A percentile compares a stretch with the other conserved stretches of the same genome.
These are phyloP conservation scores for Mortierella sp. DNA, from an alignment of 371 early-diverging fungal species.

Conservation along the genomic window DNA sequence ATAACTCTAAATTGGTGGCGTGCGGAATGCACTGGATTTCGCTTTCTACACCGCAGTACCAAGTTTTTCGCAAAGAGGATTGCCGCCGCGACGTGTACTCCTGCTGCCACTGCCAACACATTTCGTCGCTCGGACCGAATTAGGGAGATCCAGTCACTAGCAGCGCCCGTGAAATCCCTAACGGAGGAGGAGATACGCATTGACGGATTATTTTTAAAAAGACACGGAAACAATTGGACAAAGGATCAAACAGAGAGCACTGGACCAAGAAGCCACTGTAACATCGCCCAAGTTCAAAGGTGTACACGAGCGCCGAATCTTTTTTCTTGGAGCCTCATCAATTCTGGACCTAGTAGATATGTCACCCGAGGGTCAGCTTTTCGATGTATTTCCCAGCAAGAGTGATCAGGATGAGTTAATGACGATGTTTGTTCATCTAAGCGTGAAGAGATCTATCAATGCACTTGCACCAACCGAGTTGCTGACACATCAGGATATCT, in stretches of 20 bases:
- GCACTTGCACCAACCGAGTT: slow-evolving; percentile 7
- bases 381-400: slow-evolving; percentile 7
- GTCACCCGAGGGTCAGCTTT: slow-evolving; percentile 8
- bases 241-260: slow-evolving; percentile 7
- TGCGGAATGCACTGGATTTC: too few relatives aligned
- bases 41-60: too few relatives aligned
- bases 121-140: slow-evolving; percentile 8
- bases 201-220: slow-evolving; percentile 12
- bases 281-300: slow-evolving; percentile 9
- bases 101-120: slow-evolving; percentile 7
- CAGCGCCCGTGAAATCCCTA: slow-evolving; percentile 6
- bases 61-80: slow-evolving; percentile 7
- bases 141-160: not conserved
- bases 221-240: slow-evolving; percentile 9
- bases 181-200: slow-evolving; percentile 7
- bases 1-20: too few relatives aligned
- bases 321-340: slow-evolving; percentile 8
- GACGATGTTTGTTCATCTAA: slow-evolving; percentile 11
- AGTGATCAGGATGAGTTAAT: slow-evolving; percentile 11
- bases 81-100: slow-evolving; percentile 5
- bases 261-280: slow-evolving; percentile 7
- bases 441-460: slow-evolving; percentile 9
- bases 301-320: slow-evolving; percentile 12
- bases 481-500: slow-evolving; percentile 8
- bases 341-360: slow-evolving; percentile 12